Evolutionary conservation across 768 basidiomycete species (phyloP), one percentile per base, ranked within the genome.

Genomic region (Pholiota conissans): DNA sequence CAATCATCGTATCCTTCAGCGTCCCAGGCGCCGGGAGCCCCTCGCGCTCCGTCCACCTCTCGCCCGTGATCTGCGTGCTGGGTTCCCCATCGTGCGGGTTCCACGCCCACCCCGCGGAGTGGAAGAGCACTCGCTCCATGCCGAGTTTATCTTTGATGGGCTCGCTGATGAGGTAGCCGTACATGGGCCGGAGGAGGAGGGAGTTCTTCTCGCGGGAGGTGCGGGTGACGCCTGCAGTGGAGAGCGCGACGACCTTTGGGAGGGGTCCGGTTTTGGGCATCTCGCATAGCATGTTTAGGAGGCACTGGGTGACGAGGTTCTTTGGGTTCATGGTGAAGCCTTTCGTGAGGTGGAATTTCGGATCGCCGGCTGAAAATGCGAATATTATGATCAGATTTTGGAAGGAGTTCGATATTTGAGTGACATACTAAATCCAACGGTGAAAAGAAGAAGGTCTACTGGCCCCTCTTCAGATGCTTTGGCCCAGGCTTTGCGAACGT

Each of bases 141-240:
- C 81, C 85, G 34, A 81, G 49, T 65, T 89, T 90, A 68, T 90
- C 87, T n/a, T 67, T 73, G 62, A 86, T 84, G 10, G 83, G 79
- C 3, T 37, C 53, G 14, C 66, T 40, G 42, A 86, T 70, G 29
- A 81, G 53, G 60, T 73, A 76, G 13, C 64, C 58, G 65, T 86
- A 87, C 2, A 89, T 0, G 0, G 75, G 75, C 57, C 77, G 79
- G 30, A 84, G 61, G 0, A 69, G 63, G 26, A 80, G 48, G 0
- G 87, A 84, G 0, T 86, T 72, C 4, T 67, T 57, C 0, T 65
- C 57, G 58, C 80, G 80, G 6, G 83, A 76, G 3, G 66, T 50
- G 5, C 67, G 74, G 0, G 79, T 83, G 20, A 84, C 56, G 8
- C 87, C 87, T 0, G 63, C 70, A 5, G 82, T 76, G 5, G 85